A percentile compares a stretch with the other conserved stretches of the same genome.
Conservation (phyloP, 305 asterid genomes). For the Petunia hybrid region DNA sequence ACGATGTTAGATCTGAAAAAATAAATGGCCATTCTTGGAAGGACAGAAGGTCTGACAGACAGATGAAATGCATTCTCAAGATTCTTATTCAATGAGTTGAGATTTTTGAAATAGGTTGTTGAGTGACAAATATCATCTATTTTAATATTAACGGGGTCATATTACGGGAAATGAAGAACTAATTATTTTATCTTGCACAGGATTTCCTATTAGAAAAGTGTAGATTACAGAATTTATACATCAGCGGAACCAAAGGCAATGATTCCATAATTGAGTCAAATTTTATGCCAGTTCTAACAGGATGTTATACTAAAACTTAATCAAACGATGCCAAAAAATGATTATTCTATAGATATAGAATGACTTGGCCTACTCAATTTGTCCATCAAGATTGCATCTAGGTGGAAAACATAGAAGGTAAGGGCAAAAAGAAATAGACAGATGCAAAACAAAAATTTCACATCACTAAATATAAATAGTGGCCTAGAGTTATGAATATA, state of each 20-base stretch:
- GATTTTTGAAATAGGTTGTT: background rate
- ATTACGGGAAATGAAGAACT: background rate
- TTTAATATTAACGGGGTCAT: background rate
- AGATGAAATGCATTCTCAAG: background rate
- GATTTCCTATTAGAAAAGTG: background rate
- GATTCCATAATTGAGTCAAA: background rate
- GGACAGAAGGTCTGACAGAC: slow-evolving; percentile 9
- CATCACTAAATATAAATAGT: background rate
- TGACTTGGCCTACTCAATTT: background rate
- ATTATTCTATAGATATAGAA: too few relatives aligned
- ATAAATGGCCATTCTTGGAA: background rate
- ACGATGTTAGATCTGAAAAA: background rate
- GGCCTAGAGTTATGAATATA: background rate
- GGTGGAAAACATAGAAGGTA: too few relatives aligned
- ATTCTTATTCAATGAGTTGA: background rate
- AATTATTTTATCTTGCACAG: background rate
- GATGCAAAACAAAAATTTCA: background rate
- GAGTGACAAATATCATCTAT: background rate
- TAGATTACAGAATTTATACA: background rate
- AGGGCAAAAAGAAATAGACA: background rate
- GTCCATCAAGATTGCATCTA: background rate
- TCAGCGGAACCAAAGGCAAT: background rate
- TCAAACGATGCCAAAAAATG: background rate
- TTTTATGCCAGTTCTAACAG: background rate
- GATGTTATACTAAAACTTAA: background rate